Conservation (phyloP, 2,329 filamentous ascomycete species). For the Alternaria metachromatica region DNA sequence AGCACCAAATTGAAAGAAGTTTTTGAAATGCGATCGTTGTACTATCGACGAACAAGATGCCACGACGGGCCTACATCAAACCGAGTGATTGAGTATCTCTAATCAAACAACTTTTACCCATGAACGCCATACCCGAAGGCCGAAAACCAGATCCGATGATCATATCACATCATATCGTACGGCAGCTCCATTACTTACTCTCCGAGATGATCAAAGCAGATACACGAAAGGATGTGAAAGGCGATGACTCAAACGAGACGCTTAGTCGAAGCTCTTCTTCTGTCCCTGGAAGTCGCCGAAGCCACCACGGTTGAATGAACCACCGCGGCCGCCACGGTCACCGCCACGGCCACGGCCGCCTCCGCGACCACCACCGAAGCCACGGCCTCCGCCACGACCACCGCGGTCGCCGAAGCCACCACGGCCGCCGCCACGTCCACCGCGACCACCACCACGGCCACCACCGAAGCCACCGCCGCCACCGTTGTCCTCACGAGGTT, state of each 20-base stretch:
- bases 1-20: background rate
- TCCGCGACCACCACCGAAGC: conserved; percentile 54
- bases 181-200: conserved; percentile 33
- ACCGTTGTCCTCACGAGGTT: conserved; percentile 68
- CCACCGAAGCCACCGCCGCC: conserved; percentile 61
- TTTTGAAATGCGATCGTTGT: conserved; percentile 8
- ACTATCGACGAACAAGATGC: conserved; percentile 19
- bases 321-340: conserved; percentile 52
- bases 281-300: conserved; percentile 76
- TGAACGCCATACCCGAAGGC: conserved; percentile 21
- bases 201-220: conserved; percentile 28
- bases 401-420: conserved; percentile 60
- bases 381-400: conserved; percentile 56
- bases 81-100: conserved; percentile 4
- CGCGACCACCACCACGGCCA: conserved; percentile 55
- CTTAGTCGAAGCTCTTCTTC: conserved; percentile 72
- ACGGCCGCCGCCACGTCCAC: conserved; percentile 54
- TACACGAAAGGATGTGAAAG: conserved; percentile 15
- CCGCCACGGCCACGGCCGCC: conserved; percentile 56
- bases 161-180: conserved; percentile 26
- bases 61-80: conserved; percentile 5
- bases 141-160: conserved; percentile 14
- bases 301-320: conserved; percentile 60
- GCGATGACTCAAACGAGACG: conserved; percentile 3
- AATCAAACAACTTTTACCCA: conserved; percentile 23